Base-by-base conservation (phyloP, 1,139 yeast species). In the Nakaseomyces glabratus region DNA sequence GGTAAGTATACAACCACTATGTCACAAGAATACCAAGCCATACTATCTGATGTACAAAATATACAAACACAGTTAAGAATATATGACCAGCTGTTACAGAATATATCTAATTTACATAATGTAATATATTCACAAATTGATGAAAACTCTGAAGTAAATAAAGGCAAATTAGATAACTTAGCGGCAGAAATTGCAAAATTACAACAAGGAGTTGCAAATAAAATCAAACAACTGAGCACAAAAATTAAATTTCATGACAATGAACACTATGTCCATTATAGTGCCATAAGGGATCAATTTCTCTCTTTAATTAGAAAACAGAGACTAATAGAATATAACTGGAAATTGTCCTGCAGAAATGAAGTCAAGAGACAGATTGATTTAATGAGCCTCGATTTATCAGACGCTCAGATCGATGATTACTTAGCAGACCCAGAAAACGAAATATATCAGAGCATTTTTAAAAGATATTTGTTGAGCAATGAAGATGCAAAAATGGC, bases 401-500 rank as follows among this genome's bases (percentile, higher is more conserved):
- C 90, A 14, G 84, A 82, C 20, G 84, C 72, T 33, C 95, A 88
- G 60, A 75, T 82, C 39, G 73, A 71, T 48, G 81, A 76, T 39
- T 96, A 93, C 30, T 76, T 84, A 38, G 93, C 80, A 49, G 90
- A 82, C 52, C 76, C 77, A n/a, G 30, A 26, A 18, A 6, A 15
- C 36, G 81, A 81, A 48, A 81, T 86, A 37, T 84, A 81, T 57
- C 96, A 86, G 62, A 82, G 86, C 53, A 88, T 90, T 64, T 86
- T 93, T 44, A 94, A 86, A 62, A 96, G 96, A n/a, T 69, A 90
- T 47, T 68, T 85, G 70, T 84, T 80, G 64, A 81, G 93, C 39
- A 84, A 85, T 60, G 79, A 96, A 63, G 95, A 90, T 62, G 97
- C 98, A 34, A 76, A 93, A 59, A 76, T 95, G 23, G 97, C 93